These are phyloP conservation scores for Pyronema domesticum DNA, from an alignment of 495 filamentous ascomycete species.

Conservation along the genomic window DNA sequence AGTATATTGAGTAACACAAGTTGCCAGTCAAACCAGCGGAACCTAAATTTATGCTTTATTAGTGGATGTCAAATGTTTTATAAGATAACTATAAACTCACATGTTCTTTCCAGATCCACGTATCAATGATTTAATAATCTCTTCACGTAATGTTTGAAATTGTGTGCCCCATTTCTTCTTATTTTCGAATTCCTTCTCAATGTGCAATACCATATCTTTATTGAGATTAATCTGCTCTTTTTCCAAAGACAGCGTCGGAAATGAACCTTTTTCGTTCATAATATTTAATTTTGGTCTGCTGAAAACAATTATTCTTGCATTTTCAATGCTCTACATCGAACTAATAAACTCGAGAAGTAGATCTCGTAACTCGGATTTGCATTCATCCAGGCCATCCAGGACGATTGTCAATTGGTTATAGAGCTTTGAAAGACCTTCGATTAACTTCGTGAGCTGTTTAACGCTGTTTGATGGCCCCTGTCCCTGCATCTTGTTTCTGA, in stretches of 20 bases:
- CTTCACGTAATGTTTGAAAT: not conserved
- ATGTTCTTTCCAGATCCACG: not conserved
- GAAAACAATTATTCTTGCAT: not conserved
- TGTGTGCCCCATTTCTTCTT: not conserved
- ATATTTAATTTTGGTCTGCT: not conserved
- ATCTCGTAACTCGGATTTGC: not conserved
- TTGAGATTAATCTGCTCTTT: not conserved
- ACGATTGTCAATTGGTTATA: not conserved
- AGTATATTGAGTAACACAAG: conserved; percentile 20
- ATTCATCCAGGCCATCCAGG: not conserved
- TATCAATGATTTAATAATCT: not conserved
- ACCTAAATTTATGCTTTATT: conserved; percentile 16
- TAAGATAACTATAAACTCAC: no score
- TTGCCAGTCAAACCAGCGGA: conserved; percentile 29
- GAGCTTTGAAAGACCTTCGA: not conserved
- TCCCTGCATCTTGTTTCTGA: not conserved
- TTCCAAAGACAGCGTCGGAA: not conserved
- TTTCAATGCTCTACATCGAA: not conserved
- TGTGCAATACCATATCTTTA: not conserved
- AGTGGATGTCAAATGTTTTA: not conserved
- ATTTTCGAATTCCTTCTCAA: not conserved
- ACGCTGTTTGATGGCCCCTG: not conserved
- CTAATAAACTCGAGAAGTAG: not conserved
- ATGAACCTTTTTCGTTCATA: not conserved
- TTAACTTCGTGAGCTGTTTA: not conserved